A percentile compares a stretch with the other conserved stretches of the same genome.
Evolutionary conservation across 177 flowering plant species (phyloP).

Genomic region (Vitis hybrid): DNA sequence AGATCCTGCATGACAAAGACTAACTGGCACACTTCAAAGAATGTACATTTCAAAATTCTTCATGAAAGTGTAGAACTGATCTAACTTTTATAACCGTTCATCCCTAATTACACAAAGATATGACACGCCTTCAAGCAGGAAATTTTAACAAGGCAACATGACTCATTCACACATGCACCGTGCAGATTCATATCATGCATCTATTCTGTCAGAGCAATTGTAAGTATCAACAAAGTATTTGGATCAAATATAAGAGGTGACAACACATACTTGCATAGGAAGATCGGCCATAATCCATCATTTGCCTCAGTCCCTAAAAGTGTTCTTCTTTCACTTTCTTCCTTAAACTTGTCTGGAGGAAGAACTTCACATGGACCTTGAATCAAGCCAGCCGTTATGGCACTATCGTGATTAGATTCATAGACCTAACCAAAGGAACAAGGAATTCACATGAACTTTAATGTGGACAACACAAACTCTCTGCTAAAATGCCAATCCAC

Average conservation of each 20-base stretch:
- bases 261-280: conserved; percentile 61
- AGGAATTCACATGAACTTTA: neutral
- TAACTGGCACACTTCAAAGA: neutral
- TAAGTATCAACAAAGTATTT: neutral
- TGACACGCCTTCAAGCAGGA: neutral
- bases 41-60: neutral
- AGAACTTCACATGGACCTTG: conserved; percentile 72
- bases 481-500: too few species aligned
- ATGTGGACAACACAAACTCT: too few species aligned
- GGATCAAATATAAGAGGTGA: neutral
- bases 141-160: too few species aligned
- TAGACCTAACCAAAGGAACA: conserved; percentile 48
- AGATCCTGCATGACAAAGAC: too few species aligned
- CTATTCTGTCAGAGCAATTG: neutral
- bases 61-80: neutral
- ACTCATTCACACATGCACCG: too few species aligned
- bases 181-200: too few species aligned
- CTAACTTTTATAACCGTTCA: neutral
- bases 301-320: conserved; percentile 25
- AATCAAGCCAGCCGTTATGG: conserved; percentile 52
- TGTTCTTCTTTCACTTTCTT: conserved; percentile 50
- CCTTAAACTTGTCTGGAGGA: conserved; percentile 45
- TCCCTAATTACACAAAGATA: neutral
- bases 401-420: conserved; percentile 52
- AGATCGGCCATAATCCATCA: conserved; percentile 38